Evolutionary conservation across 1,284 basidiomycete genomes (phyloP), one percentile per base, ranked within the genome.

Genomic region (Papiliotrema fonsecae): DNA sequence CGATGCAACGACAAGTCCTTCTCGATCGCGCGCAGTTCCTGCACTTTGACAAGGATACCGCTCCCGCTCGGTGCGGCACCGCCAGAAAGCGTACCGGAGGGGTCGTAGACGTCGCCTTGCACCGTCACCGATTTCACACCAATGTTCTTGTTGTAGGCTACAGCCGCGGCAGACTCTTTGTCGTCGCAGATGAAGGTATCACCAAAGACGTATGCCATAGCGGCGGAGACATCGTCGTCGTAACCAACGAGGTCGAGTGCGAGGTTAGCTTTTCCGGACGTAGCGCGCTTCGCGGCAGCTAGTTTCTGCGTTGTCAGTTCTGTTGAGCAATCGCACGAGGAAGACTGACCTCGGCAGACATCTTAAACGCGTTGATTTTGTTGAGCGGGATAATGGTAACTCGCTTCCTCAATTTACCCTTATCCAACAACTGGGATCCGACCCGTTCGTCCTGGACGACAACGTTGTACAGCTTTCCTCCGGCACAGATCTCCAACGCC

Each of bases 41-140:
- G 93, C 3, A 94, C 89, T 60, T 85, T 84, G 54, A 96, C 76
- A 16, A 98, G 77, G 3, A 88, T 77, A 9, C 88, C 88, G 28
- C 81, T 85, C 22, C 82, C 79, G 42, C 76, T 84, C 0, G 91
- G 87, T 1, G 89, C 85, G 5, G 91, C 84, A 11, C 96, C 96
- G 26, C 96, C 96, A 21, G 86, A 90, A 9, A 98, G 80, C 1
- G 88, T 94, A 3, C 96, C 96, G 3, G 87, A 87, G 0, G 96
- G 94, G 61, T 98, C 94, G 72, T 98, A 98, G 6, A 97, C 84
- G 64, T 98, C 96, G 16, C 96, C 96, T 24, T 92, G 86, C 18
- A 94, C 78, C 1, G 96, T 98, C 45, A 98, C 92, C 11, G 88
- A 92, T 51, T 85, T 85, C 54, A 87, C 82, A 14, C 79, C 76